Percentiles rank a stretch among this genome's conserved stretches.
Conservation (phyloP, 164 flowering plant species). For the Paratinospora sagittata region DNA sequence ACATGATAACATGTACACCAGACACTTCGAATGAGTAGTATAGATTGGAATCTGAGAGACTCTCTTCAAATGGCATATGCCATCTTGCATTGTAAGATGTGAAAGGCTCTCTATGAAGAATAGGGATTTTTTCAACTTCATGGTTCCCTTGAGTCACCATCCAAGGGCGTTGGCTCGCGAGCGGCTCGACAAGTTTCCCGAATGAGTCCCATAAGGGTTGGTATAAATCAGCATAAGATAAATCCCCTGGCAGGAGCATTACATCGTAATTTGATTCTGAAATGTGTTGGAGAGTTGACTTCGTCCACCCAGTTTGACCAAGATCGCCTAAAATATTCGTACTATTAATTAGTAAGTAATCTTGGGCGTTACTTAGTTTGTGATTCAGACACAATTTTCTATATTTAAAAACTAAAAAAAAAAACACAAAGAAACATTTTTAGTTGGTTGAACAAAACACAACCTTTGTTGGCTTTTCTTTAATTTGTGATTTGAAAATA, state of each 20-base stretch:
- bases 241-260: slow-evolving; percentile 69
- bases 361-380: too few species aligned
- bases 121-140: slow-evolving; percentile 54
- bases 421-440: too few species aligned
- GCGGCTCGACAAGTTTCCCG: slow-evolving; percentile 71
- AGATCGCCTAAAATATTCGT: slow-evolving; percentile 50
- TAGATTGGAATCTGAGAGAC: slow-evolving; percentile 72
- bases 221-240: slow-evolving; percentile 60
- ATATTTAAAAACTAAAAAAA: too few species aligned
- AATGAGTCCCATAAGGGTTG: slow-evolving; percentile 78
- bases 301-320: slow-evolving; percentile 85
- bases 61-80: slow-evolving; percentile 70
- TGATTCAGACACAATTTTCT: too few species aligned
- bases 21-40: slow-evolving; percentile 75
- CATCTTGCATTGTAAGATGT: slow-evolving; percentile 74
- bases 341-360: not conserved
- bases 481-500: too few species aligned
- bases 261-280: slow-evolving; percentile 50
- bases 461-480: too few species aligned
- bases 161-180: slow-evolving; percentile 81
- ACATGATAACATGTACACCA: slow-evolving; percentile 67
- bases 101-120: slow-evolving; percentile 35
- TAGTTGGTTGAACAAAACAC: too few species aligned
- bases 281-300: slow-evolving; percentile 62
- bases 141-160: slow-evolving; percentile 93